Conservation (phyloP, 1,139 yeast species). For the Pichia sp. region DNA sequence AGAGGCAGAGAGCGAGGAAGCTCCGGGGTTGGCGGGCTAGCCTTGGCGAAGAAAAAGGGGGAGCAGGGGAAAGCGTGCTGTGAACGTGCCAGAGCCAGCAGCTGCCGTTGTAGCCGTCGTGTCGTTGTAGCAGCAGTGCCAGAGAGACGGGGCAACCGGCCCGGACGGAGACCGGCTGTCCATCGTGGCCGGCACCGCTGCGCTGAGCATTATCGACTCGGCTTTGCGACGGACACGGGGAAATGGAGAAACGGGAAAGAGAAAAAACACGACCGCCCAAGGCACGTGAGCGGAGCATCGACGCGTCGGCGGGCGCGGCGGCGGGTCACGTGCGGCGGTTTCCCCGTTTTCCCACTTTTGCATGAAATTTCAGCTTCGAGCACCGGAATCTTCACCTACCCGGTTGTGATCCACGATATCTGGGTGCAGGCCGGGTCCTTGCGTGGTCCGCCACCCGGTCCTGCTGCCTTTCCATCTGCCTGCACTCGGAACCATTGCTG, state of each 20-base stretch:
- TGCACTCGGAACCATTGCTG: too few species aligned
- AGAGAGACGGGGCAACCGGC: too few species aligned
- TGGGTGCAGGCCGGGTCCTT: too few species aligned
- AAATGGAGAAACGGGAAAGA: neutral
- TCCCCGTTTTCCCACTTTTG: neutral
- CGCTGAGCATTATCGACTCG: slow-evolving; percentile 1
- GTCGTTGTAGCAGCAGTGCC: too few species aligned
- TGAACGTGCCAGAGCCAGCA: too few species aligned
- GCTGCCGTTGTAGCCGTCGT: too few species aligned
- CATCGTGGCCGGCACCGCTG: neutral
- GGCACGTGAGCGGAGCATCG: neutral
- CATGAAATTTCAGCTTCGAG: neutral
- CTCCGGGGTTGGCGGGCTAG: neutral
- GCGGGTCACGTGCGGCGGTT: neutral
- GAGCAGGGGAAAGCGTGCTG: too few species aligned
- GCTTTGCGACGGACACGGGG: neutral
- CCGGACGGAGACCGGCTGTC: too few species aligned
- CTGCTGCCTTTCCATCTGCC: too few species aligned
- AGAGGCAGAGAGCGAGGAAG: neutral
- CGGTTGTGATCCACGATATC: neutral
- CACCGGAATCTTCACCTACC: neutral
- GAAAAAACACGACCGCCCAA: neutral
- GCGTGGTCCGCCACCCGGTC: too few species aligned
- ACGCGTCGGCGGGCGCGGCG: neutral
- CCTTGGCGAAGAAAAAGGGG: too few species aligned